Evolutionary conservation across 441 rosid species (phyloP).

Genomic region (Syzygium malaccense): DNA sequence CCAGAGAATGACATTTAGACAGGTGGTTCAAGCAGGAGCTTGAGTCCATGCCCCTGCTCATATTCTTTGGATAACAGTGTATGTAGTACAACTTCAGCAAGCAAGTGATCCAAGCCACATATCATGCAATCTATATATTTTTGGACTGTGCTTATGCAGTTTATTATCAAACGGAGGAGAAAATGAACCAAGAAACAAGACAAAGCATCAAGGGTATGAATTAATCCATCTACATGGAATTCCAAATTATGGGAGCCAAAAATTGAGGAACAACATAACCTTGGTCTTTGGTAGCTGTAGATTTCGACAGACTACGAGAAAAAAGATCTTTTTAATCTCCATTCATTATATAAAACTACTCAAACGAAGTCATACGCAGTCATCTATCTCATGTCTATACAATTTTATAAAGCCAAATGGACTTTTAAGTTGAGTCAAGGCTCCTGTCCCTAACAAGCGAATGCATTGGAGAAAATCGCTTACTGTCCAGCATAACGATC

Average conservation of each 20-base stretch:
- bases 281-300: not conserved
- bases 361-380: not conserved
- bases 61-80: not conserved
- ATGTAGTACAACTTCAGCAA: not conserved
- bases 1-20: not conserved
- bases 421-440: not conserved
- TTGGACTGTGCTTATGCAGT: not conserved
- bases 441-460: not conserved
- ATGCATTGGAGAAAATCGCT: not conserved
- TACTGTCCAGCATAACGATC: conserved; percentile 65
- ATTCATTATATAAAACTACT: not conserved
- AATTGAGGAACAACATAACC: not conserved
- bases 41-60: not conserved
- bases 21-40: not conserved
- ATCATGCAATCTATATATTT: not conserved
- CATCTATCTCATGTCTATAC: not conserved
- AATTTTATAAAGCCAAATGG: not conserved
- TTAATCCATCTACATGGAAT: not conserved
- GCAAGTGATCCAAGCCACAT: not conserved
- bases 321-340: not conserved
- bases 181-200: not conserved
- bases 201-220: not conserved
- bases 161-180: not conserved
- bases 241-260: not conserved
- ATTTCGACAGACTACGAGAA: not conserved